A percentile compares a stretch with the other conserved stretches of the same genome.
These are phyloP conservation scores for Xylariaceae sp. DNA, from an alignment of 2,329 filamentous ascomycete genomes.

Conservation along the genomic window DNA sequence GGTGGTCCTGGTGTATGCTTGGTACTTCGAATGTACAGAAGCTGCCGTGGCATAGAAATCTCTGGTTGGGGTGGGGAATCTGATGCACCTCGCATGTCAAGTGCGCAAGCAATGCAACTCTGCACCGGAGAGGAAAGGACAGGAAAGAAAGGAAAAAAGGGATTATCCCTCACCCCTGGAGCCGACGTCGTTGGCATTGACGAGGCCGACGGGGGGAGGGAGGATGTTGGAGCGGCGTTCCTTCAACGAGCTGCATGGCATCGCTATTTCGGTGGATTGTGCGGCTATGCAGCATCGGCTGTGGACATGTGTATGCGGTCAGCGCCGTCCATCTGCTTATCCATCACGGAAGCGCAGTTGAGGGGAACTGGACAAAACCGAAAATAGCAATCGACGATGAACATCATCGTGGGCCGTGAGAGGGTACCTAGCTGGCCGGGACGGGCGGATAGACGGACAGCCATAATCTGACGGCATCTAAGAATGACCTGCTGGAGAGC, in stretches of 20 bases:
- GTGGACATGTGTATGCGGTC: constrained; percentile 14
- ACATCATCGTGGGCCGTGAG: not conserved
- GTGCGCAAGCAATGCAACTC: constrained; percentile 22
- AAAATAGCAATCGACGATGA: constrained; percentile 13
- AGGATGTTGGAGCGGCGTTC: constrained; percentile 11
- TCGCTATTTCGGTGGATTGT: constrained; percentile 18
- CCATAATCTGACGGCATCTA: not conserved
- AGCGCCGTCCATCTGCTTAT: constrained; percentile 5
- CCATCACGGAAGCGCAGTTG: not conserved
- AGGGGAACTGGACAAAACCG: constrained; percentile 2
- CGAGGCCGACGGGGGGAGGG: constrained; percentile 2
- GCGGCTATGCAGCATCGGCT: constrained; percentile 16
- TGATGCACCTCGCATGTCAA: constrained; percentile 15
- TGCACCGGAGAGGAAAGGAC: constrained; percentile 13
- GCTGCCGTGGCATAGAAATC: not conserved
- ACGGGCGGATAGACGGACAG: constrained; percentile 5
- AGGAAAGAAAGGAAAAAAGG: not conserved
- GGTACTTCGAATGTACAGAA: not conserved
- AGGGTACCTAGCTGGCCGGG: constrained; percentile 1
- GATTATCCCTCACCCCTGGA: constrained; percentile 2
- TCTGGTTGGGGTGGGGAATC: constrained; percentile 17
- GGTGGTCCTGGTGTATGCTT: not conserved
- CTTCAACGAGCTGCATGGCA: constrained; percentile 8
- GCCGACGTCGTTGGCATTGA: constrained; percentile 14
- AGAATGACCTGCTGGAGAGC: not conserved